Evolutionary conservation across 2,329 filamentous ascomycete species (phyloP).

Genomic region (Didymella lethalis): DNA sequence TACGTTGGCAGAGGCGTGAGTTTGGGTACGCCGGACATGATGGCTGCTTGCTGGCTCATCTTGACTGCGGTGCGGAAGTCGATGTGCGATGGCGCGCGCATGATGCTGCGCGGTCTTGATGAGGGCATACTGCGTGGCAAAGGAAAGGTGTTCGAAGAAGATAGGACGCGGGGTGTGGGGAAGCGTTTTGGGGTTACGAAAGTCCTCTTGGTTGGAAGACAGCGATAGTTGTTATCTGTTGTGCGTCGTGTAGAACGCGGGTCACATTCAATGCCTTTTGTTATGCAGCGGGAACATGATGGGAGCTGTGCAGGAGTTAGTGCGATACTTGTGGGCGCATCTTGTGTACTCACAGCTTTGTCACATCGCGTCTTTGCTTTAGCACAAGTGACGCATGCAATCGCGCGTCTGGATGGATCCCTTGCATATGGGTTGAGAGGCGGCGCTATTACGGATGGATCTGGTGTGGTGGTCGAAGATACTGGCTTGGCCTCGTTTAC

Average conservation of each 20-base stretch:
- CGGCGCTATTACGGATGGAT: constrained; percentile 11
- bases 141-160: constrained; percentile 26
- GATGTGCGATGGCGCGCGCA: constrained; percentile 40
- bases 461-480: constrained; percentile 24
- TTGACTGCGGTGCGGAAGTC: constrained; percentile 41
- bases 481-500: constrained; percentile 23
- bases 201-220: constrained; percentile 36
- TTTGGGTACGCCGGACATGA: constrained; percentile 35
- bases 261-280: constrained; percentile 48
- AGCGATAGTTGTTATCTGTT: constrained; percentile 45
- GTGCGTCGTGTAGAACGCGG: constrained; percentile 50
- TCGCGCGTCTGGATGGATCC: constrained; percentile 46
- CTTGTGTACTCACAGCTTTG: constrained; percentile 39
- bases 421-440: constrained; percentile 39
- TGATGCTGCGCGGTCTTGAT: constrained; percentile 28
- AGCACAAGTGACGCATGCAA: constrained; percentile 50
- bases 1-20: constrained; percentile 42
- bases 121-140: constrained; percentile 38
- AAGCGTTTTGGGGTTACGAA: constrained; percentile 39
- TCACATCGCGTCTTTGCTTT: constrained; percentile 52
- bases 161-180: constrained; percentile 32
- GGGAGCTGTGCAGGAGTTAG: constrained; percentile 34
- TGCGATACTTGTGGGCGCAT: too few relatives aligned
- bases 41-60: constrained; percentile 33
- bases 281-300: constrained; percentile 47